These are phyloP conservation scores for Spirogloea muscicola DNA, from an alignment of 139 green algal species.

Conservation along the genomic window DNA sequence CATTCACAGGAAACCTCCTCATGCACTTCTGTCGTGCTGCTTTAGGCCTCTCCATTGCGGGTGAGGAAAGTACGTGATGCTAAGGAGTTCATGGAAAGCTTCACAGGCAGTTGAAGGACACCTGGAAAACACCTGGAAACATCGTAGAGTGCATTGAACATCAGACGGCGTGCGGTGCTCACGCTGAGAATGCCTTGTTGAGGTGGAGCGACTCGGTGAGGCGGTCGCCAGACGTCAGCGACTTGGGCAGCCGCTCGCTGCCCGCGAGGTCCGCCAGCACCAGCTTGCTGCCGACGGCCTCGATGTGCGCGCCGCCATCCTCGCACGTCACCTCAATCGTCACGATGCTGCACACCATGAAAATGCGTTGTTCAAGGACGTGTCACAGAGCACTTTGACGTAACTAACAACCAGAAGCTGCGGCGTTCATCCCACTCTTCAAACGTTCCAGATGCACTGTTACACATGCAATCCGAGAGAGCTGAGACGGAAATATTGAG, in stretches of 20 bases:
- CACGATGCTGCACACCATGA: slow-evolving; percentile 15
- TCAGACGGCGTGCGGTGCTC: no score
- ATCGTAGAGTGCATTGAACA: no score
- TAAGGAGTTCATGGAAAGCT: neutral
- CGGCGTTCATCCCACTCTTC: no score
- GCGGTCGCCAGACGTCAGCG: slow-evolving; percentile 37
- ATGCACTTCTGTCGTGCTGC: no score
- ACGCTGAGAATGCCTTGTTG: slow-evolving; percentile 56
- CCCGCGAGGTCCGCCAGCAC: slow-evolving; percentile 94
- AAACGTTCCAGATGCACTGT: no score
- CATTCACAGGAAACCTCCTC: no score
- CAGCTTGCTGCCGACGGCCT: slow-evolving; percentile 87
- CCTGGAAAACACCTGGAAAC: neutral
- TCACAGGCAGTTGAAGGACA: neutral
- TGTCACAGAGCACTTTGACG: neutral
- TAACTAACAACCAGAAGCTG: neutral
- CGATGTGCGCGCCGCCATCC: no score
- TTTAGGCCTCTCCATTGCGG: no score
- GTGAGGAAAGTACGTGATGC: no score
- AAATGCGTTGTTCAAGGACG: neutral
- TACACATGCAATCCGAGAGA: no score
- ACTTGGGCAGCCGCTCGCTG: slow-evolving; percentile 69
- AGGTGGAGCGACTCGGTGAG: slow-evolving; percentile 55
- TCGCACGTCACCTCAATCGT: slow-evolving; percentile 11
- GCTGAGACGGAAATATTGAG: no score